Conservation (phyloP, 2,329 filamentous ascomycete species). For the Elsinoe arachidis region DNA sequence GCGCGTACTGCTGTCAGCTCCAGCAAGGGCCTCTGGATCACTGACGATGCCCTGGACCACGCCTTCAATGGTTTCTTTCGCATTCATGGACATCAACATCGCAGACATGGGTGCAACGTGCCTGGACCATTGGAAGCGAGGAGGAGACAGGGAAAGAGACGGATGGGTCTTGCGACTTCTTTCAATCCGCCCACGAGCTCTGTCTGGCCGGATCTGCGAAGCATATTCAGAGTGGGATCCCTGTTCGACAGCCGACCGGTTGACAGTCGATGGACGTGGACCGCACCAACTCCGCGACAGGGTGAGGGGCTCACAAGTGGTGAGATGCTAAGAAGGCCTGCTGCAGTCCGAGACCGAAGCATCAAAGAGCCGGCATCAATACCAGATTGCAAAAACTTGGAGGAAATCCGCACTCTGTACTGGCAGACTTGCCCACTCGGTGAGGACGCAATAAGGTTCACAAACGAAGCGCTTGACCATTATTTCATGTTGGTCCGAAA, state of each 20-base stretch:
- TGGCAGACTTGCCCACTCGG: constrained; percentile 6
- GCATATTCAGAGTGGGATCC: background rate
- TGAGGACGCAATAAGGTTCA: background rate
- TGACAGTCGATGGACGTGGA: constrained; percentile 9
- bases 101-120: background rate
- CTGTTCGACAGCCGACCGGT: constrained; percentile 4
- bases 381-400: background rate
- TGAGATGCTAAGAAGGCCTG: background rate
- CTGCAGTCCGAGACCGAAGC: background rate
- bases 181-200: background rate
- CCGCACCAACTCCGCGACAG: background rate
- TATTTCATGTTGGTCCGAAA: background rate
- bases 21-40: constrained; percentile 3
- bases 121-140: constrained; percentile 11
- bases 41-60: background rate
- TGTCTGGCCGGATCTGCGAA: background rate
- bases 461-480: background rate
- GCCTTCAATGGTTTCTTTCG: background rate
- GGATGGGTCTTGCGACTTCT: background rate
- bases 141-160: constrained; percentile 3
- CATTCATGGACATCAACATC: background rate
- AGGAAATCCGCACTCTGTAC: background rate
- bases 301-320: background rate
- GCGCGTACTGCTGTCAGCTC: background rate
- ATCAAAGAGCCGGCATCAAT: background rate